Percentiles rank a stretch among this genome's conserved stretches.
These are phyloP conservation scores for Colletotrichum paranaense DNA, from an alignment of 2,329 filamentous ascomycete genomes.

Conservation along the genomic window DNA sequence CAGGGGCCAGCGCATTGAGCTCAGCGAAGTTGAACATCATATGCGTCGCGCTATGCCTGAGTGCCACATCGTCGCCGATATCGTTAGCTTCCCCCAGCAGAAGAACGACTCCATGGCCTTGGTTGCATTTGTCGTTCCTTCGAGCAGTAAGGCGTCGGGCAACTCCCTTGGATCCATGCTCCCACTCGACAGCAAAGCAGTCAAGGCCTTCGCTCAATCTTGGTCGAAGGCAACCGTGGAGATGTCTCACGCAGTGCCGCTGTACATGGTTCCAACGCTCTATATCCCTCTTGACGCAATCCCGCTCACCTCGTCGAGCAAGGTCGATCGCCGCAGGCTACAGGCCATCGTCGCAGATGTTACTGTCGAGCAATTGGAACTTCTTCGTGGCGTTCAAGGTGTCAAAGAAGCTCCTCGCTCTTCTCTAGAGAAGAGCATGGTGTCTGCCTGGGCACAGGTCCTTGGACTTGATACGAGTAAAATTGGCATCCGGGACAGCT, in stretches of 20 bases:
- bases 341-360: not conserved
- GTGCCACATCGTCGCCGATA: not conserved
- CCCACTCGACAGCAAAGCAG: not conserved
- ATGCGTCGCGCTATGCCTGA: not conserved
- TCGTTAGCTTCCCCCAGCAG: not conserved
- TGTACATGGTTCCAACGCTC: conserved; percentile 38
- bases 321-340: conserved; percentile 35
- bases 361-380: not conserved
- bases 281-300: conserved; percentile 38
- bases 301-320: conserved; percentile 37
- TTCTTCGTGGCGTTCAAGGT: not conserved
- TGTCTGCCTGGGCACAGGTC: not conserved
- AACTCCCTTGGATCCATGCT: not conserved
- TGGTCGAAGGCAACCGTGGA: not conserved
- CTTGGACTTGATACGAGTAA: not conserved
- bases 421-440: not conserved
- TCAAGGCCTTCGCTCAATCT: not conserved
- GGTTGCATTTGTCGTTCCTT: not conserved
- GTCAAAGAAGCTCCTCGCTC: not conserved
- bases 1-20: conserved; percentile 51
- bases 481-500: conserved; percentile 9
- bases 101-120: not conserved
- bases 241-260: conserved; percentile 22
- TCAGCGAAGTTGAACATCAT: conserved; percentile 45
- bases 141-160: not conserved